Conservation (phyloP, 768 basidiomycete genomes). For the Tylopilus vinaceipallidus region DNA sequence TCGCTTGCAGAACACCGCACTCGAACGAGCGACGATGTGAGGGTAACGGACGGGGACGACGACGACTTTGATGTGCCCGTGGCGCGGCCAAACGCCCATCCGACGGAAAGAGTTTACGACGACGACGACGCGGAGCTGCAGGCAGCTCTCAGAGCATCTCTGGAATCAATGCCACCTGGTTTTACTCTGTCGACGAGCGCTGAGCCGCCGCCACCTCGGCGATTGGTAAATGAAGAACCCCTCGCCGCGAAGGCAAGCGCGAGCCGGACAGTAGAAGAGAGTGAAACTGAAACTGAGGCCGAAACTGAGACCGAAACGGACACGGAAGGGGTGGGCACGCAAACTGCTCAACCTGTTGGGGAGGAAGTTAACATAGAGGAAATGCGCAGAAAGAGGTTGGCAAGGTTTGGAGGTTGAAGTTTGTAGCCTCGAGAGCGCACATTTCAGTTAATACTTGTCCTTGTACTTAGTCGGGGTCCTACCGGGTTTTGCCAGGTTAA, state of each 20-base stretch:
- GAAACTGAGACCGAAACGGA: slow-evolving; percentile 38
- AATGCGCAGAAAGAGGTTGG: slow-evolving; percentile 60
- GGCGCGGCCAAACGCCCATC: not conserved
- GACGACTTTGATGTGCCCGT: slow-evolving; percentile 13
- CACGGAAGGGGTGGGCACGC: slow-evolving; percentile 7
- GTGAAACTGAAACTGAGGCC: slow-evolving; percentile 33
- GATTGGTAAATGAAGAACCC: slow-evolving; percentile 11
- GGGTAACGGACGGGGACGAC: slow-evolving; percentile 21
- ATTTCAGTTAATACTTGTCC: too few species aligned
- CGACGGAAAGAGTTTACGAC: slow-evolving; percentile 57
- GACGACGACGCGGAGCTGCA: slow-evolving; percentile 88
- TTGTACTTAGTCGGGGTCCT: too few species aligned
- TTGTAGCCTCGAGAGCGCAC: too few species aligned
- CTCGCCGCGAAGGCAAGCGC: not conserved
- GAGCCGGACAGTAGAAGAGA: slow-evolving; percentile 15
- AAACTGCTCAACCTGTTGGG: slow-evolving; percentile 13
- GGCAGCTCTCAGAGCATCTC: slow-evolving; percentile 81
- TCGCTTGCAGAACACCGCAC: slow-evolving; percentile 20
- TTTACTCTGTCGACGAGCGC: slow-evolving; percentile 38
- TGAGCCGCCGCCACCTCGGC: slow-evolving; percentile 14
- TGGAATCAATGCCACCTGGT: slow-evolving; percentile 60
- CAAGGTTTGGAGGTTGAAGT: slow-evolving; percentile 56
- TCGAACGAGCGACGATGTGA: slow-evolving; percentile 20
- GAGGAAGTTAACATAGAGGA: slow-evolving; percentile 58
- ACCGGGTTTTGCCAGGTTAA: too few species aligned